These are phyloP conservation scores for Rhazya stricta DNA, from an alignment of 257 asterid species.

Conservation along the genomic window DNA sequence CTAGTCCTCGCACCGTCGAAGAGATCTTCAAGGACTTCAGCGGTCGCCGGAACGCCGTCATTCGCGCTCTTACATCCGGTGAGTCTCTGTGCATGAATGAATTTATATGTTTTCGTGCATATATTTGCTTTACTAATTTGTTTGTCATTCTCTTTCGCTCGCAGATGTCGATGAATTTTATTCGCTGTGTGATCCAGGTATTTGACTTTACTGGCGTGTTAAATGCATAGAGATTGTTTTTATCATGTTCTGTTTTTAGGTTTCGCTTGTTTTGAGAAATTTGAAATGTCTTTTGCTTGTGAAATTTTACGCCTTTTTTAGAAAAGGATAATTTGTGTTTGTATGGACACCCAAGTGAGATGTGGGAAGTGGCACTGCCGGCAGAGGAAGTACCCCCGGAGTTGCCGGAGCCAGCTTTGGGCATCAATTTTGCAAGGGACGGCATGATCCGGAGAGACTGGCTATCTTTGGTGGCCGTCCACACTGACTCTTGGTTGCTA, in stretches of 20 bases:
- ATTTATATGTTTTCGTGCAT: not conserved
- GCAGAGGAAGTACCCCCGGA: slow-evolving; percentile 36
- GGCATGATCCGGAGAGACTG: slow-evolving; percentile 34
- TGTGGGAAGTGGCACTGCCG: slow-evolving; percentile 35
- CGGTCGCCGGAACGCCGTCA: slow-evolving; percentile 63
- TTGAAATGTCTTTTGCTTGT: not conserved
- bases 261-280: not conserved
- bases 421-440: slow-evolving; percentile 37
- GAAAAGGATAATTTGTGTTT: slow-evolving; percentile 33
- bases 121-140: not conserved
- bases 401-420: slow-evolving; percentile 33
- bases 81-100: slow-evolving; percentile 3
- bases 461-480: slow-evolving; percentile 29
- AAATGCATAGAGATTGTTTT: not conserved
- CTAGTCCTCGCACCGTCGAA: slow-evolving; percentile 67
- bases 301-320: not conserved
- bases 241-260: not conserved
- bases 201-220: not conserved
- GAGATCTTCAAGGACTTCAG: slow-evolving; percentile 78
- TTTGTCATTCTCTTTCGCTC: not conserved
- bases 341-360: slow-evolving; percentile 31
- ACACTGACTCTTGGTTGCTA: slow-evolving; percentile 30
- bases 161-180: slow-evolving; percentile 29
- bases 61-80: slow-evolving; percentile 76
- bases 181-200: slow-evolving; percentile 32